A percentile compares a stretch with the other conserved stretches of the same genome.
Evolutionary conservation across 345 rosid species (phyloP).

Genomic region (Syzygium aromaticum): DNA sequence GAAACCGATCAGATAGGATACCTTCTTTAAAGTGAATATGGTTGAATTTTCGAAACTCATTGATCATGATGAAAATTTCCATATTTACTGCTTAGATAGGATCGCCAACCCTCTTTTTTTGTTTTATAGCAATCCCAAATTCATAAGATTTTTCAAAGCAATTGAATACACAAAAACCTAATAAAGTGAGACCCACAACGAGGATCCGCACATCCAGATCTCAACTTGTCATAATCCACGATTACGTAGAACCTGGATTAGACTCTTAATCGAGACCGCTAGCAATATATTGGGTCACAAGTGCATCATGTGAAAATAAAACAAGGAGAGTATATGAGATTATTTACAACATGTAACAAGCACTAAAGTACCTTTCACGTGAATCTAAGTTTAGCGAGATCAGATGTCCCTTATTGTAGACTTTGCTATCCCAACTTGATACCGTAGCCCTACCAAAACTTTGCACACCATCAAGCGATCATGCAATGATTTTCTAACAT

Average conservation of each 20-base stretch:
- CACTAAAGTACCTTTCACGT: neutral
- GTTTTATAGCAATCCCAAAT: neutral
- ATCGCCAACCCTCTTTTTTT: neutral
- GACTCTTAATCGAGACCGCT: neutral
- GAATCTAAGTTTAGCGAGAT: neutral
- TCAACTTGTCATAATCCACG: neutral
- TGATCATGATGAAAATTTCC: neutral
- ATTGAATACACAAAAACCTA: neutral
- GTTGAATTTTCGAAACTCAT: neutral
- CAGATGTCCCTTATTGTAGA: neutral
- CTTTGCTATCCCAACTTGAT: neutral
- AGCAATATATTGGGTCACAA: neutral
- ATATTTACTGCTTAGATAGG: neutral
- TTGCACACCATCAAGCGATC: neutral
- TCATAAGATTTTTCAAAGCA: neutral
- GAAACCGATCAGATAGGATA: neutral
- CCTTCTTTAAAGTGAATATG: neutral
- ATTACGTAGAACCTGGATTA: neutral
- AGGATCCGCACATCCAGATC: neutral
- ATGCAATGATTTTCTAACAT: neutral
- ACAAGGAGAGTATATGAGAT: neutral
- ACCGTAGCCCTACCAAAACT: neutral
- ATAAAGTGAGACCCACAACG: neutral
- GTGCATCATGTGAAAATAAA: neutral
- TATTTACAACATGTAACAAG: neutral